These are phyloP conservation scores for Aegle marmelos DNA, from an alignment of 345 rosid genomes.

Conservation along the genomic window DNA sequence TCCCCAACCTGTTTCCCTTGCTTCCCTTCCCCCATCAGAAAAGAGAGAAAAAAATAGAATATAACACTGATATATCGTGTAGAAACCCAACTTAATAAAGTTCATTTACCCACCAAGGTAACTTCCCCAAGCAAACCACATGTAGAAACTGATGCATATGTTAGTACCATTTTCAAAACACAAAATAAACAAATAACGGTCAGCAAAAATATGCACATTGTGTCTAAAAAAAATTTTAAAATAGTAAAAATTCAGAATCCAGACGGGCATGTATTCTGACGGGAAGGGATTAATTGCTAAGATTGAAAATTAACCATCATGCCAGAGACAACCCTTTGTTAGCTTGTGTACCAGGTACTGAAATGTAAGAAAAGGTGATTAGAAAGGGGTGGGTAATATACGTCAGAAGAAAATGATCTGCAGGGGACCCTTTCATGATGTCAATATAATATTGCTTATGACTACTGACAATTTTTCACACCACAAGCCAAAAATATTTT, in stretches of 20 bases:
- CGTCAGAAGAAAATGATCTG: background rate
- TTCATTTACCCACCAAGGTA: background rate
- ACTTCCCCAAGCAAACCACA: background rate
- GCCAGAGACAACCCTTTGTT: background rate
- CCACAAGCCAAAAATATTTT: background rate
- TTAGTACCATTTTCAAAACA: background rate
- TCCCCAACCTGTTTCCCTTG: background rate
- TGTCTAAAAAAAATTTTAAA: background rate
- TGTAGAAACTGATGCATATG: background rate
- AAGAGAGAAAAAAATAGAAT: background rate
- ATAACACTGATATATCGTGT: background rate
- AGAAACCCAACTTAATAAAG: background rate
- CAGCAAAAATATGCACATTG: background rate
- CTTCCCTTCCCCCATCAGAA: background rate
- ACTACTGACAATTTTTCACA: background rate
- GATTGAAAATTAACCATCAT: background rate
- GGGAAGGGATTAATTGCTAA: background rate
- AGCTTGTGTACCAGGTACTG: background rate
- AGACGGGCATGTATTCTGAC: background rate
- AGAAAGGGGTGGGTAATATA: background rate
- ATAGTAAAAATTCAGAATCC: background rate
- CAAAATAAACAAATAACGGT: background rate
- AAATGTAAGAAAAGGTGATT: background rate
- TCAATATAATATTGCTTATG: constrained; percentile 6
- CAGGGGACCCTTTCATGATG: background rate